Evolutionary conservation across 2,329 filamentous ascomycete species (phyloP), one percentile per base, ranked within the genome.

Genomic region (Sphaerulina vaccinii): DNA sequence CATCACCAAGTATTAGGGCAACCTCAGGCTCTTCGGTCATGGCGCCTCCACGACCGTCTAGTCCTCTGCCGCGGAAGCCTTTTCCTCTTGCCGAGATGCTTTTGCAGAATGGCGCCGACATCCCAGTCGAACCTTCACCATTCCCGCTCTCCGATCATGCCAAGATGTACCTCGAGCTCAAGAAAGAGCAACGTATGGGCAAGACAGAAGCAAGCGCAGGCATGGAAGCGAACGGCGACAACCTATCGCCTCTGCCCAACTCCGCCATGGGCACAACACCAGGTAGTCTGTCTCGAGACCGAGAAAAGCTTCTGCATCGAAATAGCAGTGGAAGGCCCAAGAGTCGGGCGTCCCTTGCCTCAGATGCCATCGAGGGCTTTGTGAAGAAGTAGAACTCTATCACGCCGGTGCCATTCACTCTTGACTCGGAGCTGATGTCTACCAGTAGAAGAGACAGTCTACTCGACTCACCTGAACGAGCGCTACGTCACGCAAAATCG

Each of bases 41-140:
- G 21, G 59, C 49, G 39, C 61, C 62, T 11, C 74, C 56, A 77
- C 1, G 68, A 73, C 16, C 70, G n/a, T 56, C 51, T 5, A 57
- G 52, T 38, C 59, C 59, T n/a, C 32, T 51, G 21, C 52, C 57
- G 11, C 65, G 74, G 29, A 76, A 75, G 62, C 61, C 91, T 0
- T 99, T 99, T 68, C 85, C 93, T 0, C 79, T 97, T 36, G 93
- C 93, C 11, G 93, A 99, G 70, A 75, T 99, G 53, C 79, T 99
- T 11, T 77, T 95, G 11, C 95, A 97, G 63, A 97, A 99, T 65
- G 93, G 93, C 13, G 91, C 91, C 3, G 87, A 96, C 56, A 86
- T 97, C 27, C 92, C 93, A 0, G 67, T 76, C 1, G 75, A 83
- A 2, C 77, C 87, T 54, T 88, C 91, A 0, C 86, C 89, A 0